Evolutionary conservation across 2,329 filamentous ascomycete species (phyloP), one percentile per base, ranked within the genome.

Genomic region (Shiraia bambusicola): DNA sequence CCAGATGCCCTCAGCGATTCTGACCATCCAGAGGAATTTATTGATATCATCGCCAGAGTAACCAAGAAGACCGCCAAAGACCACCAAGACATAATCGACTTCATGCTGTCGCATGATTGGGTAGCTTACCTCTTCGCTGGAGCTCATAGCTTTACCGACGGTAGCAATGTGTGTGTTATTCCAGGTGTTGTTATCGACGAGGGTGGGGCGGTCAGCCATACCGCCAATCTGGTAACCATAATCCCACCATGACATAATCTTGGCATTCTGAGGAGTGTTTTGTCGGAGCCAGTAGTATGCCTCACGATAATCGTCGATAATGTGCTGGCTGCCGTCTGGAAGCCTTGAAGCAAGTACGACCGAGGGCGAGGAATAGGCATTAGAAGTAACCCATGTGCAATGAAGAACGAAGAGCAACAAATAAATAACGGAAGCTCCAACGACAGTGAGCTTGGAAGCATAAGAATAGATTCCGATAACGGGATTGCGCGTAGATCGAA

Each of bases 161-260:
- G 93, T 98, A 38, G 93, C 93, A 72, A 98, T 98, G 70, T 98
- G 93, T 6, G 93, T 98, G 76, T 98, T 98, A 78, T 98, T 98
- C 93, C 93, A 98, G 2, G 93, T 98, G 76, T 98, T 98, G 78
- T 98, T 98, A 77, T 98, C 93, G 25, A 98, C 93, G 25, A 98
- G 79, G 1, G 93, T 98, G 25, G 93, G 93, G 40, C 93, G 83
- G 70, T 98, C 93, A 35, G 93, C 93, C 93, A 98, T 98, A 56
- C 93, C 93, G 74, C 93, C 93, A 70, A 98, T 98, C 74, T 98
- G 93, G 76, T 98, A 98, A 54, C 93, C 93, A 64, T 98, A 98
- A 69, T 98, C 93, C 93, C 93, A 98, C 93, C 93, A 98, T 1
- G 91, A 93, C 92, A 97, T 97, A 67, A 98, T 87, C 80, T 97